Conservation (phyloP, 1,284 basidiomycete species). For the Marasmius oreades region DNA sequence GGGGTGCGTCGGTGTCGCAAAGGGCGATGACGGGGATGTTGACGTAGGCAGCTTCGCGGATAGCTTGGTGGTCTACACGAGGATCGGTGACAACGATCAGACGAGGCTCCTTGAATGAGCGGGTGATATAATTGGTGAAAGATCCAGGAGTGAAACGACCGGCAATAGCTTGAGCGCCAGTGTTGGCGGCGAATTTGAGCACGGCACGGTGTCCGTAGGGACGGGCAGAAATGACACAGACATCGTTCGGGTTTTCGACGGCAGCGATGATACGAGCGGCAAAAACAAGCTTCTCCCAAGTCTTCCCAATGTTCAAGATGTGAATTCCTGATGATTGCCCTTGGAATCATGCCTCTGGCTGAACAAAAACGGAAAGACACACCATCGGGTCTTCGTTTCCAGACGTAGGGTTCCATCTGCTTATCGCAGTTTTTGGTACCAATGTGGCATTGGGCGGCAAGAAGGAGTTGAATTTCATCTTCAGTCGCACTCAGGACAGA, state of each 20-base stretch:
- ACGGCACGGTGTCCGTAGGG: constrained; percentile 99
- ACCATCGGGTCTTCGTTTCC: constrained; percentile 96
- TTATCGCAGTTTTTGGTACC: constrained; percentile 99
- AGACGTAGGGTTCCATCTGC: constrained; percentile 98
- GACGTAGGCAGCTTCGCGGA: constrained; percentile 99
- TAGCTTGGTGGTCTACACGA: constrained; percentile 99
- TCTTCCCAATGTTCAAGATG: constrained; percentile 98
- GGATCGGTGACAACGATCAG: constrained; percentile 98
- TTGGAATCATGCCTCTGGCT: neutral
- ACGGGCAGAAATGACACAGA: constrained; percentile 97
- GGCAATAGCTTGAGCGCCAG: constrained; percentile 97
- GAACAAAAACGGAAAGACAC: constrained; percentile 27
- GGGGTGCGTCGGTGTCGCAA: constrained; percentile 96
- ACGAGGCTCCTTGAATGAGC: constrained; percentile 99
- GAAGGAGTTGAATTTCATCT: constrained; percentile 94
- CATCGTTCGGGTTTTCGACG: constrained; percentile 97
- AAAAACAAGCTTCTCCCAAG: constrained; percentile 98
- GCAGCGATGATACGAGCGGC: constrained; percentile 93
- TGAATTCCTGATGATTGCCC: constrained; percentile 70
- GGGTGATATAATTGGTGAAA: constrained; percentile 99
- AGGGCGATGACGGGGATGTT: constrained; percentile 99
- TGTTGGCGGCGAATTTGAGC: constrained; percentile 97
- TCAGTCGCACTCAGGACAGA: constrained; percentile 91
- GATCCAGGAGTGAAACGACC: constrained; percentile 99
- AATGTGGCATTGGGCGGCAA: constrained; percentile 95